Percentiles rank a stretch among this genome's conserved stretches.
phyloP scores from a whole-genome alignment of 306 rosid genomes.

The Prunus mira region DNA sequence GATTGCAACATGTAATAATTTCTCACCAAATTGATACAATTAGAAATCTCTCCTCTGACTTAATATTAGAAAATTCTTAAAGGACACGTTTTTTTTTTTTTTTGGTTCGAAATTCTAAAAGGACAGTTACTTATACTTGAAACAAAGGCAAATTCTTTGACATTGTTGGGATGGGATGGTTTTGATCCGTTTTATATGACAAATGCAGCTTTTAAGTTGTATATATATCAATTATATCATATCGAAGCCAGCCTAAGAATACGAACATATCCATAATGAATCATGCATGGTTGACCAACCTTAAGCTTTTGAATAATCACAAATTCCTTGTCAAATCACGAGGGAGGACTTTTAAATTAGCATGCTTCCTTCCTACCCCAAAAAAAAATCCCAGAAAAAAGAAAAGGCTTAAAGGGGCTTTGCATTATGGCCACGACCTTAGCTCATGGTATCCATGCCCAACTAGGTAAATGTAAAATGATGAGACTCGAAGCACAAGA shows the following conservation, averaged over 20 bases:
- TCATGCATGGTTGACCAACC: slow-evolving; percentile 26
- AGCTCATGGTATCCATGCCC: slow-evolving; percentile 31
- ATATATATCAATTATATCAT: slow-evolving; percentile 14
- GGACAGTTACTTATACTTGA: not conserved
- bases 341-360: slow-evolving; percentile 19
- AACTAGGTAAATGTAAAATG: slow-evolving; percentile 28
- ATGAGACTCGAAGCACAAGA: slow-evolving; percentile 39
- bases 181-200: not conserved
- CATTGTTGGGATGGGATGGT: slow-evolving; percentile 8
- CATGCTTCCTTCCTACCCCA: too few relatives aligned
- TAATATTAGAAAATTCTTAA: not conserved
- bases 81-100: not conserved
- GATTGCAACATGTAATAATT: not conserved
- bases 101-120: not conserved
- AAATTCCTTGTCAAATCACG: slow-evolving; percentile 30
- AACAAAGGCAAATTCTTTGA: not conserved
- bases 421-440: slow-evolving; percentile 3
- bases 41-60: not conserved
- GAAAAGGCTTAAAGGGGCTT: not conserved
- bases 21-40: not conserved
- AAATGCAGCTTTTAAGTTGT: not conserved
- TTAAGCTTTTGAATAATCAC: slow-evolving; percentile 3
- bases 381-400: not conserved
- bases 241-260: slow-evolving; percentile 13
- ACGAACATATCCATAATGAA: not conserved